Evolutionary conservation across 2,329 filamentous ascomycete species (phyloP), one percentile per base, ranked within the genome.

Genomic region (Cercospora berteroae): DNA sequence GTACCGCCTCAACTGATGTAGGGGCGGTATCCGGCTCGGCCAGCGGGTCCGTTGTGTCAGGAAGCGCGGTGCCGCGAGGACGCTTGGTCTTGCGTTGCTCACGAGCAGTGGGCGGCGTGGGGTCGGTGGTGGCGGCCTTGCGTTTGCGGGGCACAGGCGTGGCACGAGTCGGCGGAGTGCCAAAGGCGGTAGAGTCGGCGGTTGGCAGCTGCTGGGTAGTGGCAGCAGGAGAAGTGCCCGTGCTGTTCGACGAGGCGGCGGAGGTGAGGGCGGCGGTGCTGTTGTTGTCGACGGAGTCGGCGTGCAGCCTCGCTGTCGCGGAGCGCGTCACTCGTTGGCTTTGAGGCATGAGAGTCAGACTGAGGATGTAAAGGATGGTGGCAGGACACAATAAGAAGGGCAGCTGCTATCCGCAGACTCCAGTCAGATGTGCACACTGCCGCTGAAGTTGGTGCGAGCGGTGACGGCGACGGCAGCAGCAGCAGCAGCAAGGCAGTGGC

Each of bases 121-220:
- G 71, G 79, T 81, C 79, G 70, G 83, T 71, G 80, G 80, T 79
- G 69, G 44, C 44, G 44, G 75, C 80, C 71, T 87, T 79, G 70
- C 85, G 85, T 83, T 96, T 97, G 78, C 94, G 90, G 84, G 97
- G 97, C 78, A 89, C 77, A 76, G 79, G 69, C 60, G 79, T 77
- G 81, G 76, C 64, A 69, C 78, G 87, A 70, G 87, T 80, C 68
- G 83, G 80, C 70, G 80, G 81, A 71, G 82, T 79, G 74, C 76
- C 81, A 79, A 81, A 75, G 39, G 57, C 20, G 33, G 57, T 23
- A 23, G 44, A 10, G 52, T 57, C 42, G 9, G 39, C 23, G 23
- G 59, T 5, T 10, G 59, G 36, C 42, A 48, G 39, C 42, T 48
- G 59, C 23, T 61, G 48, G 61, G 48, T 13, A 50, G 31, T 42